Base-by-base conservation (phyloP, 768 basidiomycete genomes). In the Phaeotremella skinneri region DNA sequence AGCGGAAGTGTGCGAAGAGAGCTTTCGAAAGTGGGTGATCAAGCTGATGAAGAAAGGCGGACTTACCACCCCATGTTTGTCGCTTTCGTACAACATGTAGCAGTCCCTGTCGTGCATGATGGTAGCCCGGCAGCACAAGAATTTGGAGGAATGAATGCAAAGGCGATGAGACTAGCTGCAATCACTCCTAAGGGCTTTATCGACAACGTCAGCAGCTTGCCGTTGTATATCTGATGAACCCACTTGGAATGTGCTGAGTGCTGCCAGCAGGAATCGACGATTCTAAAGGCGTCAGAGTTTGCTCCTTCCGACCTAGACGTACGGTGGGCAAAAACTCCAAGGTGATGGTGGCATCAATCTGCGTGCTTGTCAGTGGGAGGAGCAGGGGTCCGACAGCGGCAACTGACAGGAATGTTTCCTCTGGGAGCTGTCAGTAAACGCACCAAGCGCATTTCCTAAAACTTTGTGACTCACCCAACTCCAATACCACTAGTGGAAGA, bases 31-130 rank as follows among this genome's bases (percentile, higher is more conserved):
- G 9, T 41, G 20, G 47, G 0, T 23, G 0, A n/a, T 14, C 29
- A 26, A 31, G 50, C 37, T 20, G 16, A 51, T 21, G 41, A 6
- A n/a, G 21, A 23, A 41, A 31, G 39, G 21, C 7, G 29, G 6
- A 61, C 65, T 27, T 25, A 70, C 68, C 84, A 85, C 20, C 84
- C 84, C 80, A 82, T 83, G 59, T 85, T 85, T 58, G 80, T 74
- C 0, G 70, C 72, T 62, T 79, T 79, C 3, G 76, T 66, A 62
- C 84, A 85, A 60, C 81, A 71, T 42, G 80, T 77, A 25, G 67
- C 61, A 16, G 75, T 58, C 2, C 67, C 56, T 5, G 63, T 56
- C 2, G 55, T 52, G 58, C 72, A 74, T 0, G 72, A 41, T 16
- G 60, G 63, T 9, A 73, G 55, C 1, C 23, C 50, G 14, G 61